Evolutionary conservation across 2,329 filamentous ascomycete genomes (phyloP).

Genomic region (Stachybotrys chlorohalonatus): DNA sequence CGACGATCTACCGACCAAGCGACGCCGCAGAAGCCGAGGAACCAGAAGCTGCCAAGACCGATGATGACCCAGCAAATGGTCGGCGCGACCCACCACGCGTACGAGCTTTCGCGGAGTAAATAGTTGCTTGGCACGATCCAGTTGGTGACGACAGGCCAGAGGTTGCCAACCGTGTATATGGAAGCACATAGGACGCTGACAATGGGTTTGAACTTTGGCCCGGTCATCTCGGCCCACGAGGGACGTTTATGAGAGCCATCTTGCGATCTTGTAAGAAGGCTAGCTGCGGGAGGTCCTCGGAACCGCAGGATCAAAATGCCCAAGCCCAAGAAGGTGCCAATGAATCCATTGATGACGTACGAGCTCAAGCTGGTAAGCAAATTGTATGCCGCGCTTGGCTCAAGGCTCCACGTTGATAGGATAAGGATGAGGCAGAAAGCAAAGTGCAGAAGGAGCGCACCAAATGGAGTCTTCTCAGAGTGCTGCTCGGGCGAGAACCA

Average conservation of each 20-base stretch:
- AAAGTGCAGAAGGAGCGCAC: slow-evolving; percentile 24
- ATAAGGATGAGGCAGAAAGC: slow-evolving; percentile 23
- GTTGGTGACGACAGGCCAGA: slow-evolving; percentile 21
- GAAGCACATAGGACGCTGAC: slow-evolving; percentile 20
- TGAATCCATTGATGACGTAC: slow-evolving; percentile 25
- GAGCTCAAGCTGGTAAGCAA: slow-evolving; percentile 21
- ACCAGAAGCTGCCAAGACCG: slow-evolving; percentile 18
- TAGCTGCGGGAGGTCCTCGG: slow-evolving; percentile 16
- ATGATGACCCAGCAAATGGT: slow-evolving; percentile 20
- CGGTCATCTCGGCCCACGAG: slow-evolving; percentile 21
- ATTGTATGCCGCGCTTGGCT: slow-evolving; percentile 16
- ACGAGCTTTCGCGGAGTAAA: slow-evolving; percentile 2
- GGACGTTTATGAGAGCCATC: slow-evolving; percentile 1
- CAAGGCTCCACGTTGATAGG: slow-evolving; percentile 20
- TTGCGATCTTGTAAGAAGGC: slow-evolving; percentile 4
- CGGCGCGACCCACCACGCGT: slow-evolving; percentile 21
- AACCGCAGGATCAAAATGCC: slow-evolving; percentile 26
- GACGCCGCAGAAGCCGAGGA: slow-evolving; percentile 21
- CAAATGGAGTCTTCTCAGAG: slow-evolving; percentile 24
- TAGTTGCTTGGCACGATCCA: slow-evolving; percentile 17
- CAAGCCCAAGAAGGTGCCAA: slow-evolving; percentile 21
- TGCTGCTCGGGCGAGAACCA: slow-evolving; percentile 25
- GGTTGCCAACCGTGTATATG: slow-evolving; percentile 20
- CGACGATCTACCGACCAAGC: slow-evolving; percentile 18
- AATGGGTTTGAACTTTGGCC: slow-evolving; percentile 17